These are phyloP conservation scores for Globisporangium carolinianum DNA, from an alignment of 352 stramenopile genomes.

Conservation along the genomic window DNA sequence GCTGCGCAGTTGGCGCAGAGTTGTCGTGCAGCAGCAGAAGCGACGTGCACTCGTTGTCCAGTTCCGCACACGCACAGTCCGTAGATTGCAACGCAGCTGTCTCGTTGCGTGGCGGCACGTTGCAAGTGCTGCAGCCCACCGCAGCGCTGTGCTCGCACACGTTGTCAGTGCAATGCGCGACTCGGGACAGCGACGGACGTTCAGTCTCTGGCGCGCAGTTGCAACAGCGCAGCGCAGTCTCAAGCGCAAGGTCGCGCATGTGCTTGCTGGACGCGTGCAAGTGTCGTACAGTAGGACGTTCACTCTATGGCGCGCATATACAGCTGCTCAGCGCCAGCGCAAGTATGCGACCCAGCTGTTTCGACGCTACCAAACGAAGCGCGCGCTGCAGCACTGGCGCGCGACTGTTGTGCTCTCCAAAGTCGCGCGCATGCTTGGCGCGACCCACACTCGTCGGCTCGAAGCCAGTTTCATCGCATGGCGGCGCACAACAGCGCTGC, in stretches of 20 bases:
- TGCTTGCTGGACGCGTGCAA: conserved; percentile 21
- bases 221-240: conserved; percentile 11
- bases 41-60: conserved; percentile 2
- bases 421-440: conserved; percentile 41
- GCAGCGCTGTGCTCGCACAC: conserved; percentile 17
- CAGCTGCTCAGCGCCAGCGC: conserved; percentile 10
- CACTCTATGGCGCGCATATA: conserved; percentile 20
- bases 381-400: conserved; percentile 25
- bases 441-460: conserved; percentile 14
- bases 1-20: conserved; percentile 11
- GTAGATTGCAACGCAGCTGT: not conserved
- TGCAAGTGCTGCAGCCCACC: not conserved
- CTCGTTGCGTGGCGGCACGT: conserved; percentile 22
- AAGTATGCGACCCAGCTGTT: conserved; percentile 13
- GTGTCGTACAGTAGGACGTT: conserved; percentile 25
- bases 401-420: conserved; percentile 38
- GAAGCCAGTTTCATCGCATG: conserved; percentile 34
- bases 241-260: conserved; percentile 15
- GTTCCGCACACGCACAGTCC: not conserved
- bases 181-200: conserved; percentile 26
- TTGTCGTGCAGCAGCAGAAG: conserved; percentile 8
- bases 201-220: conserved; percentile 29
- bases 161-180: conserved; percentile 37
- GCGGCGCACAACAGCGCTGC: conserved; percentile 23
- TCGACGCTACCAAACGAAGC: conserved; percentile 2